phyloP scores from a whole-genome alignment of 2,329 filamentous ascomycete genomes.

The Fusarium azukiicola region DNA sequence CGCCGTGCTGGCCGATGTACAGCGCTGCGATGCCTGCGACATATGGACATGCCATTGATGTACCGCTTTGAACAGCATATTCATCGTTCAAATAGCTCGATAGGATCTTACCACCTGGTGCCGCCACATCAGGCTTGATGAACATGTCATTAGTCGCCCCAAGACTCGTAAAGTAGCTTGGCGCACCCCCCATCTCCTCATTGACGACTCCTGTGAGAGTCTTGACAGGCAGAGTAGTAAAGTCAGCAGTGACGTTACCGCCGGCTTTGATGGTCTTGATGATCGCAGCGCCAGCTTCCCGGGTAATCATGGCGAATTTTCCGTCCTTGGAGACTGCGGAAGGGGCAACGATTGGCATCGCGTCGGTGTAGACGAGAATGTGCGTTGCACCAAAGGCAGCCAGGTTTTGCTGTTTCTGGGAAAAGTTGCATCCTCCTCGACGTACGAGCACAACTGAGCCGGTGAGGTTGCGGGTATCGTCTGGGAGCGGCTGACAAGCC shows the following conservation, averaged over 20 bases:
- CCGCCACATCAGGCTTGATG: conserved; percentile 67
- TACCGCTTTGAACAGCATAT: conserved; percentile 67
- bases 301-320: conserved; percentile 10
- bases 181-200: conserved; percentile 4
- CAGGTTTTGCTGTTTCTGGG: neutral
- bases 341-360: neutral
- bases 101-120: conserved; percentile 65
- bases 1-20: conserved; percentile 59
- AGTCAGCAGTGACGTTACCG: conserved; percentile 3
- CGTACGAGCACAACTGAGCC: conserved; percentile 9
- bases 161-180: conserved; percentile 1
- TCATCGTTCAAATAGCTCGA: conserved; percentile 63
- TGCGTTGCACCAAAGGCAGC: neutral
- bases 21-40: conserved; percentile 67
- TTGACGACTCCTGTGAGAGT: neutral
- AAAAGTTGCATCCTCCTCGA: conserved; percentile 8
- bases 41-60: conserved; percentile 72
- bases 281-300: conserved; percentile 4
- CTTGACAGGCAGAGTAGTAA: neutral
- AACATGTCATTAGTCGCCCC: conserved; percentile 57
- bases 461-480: conserved; percentile 4
- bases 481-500: neutral
- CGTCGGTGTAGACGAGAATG: conserved; percentile 8
- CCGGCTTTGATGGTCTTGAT: conserved; percentile 9
- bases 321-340: neutral